Evolutionary conservation across 192 early-diverging fungal genomes (phyloP).

Genomic region (Linnemannia schmuckeri): DNA sequence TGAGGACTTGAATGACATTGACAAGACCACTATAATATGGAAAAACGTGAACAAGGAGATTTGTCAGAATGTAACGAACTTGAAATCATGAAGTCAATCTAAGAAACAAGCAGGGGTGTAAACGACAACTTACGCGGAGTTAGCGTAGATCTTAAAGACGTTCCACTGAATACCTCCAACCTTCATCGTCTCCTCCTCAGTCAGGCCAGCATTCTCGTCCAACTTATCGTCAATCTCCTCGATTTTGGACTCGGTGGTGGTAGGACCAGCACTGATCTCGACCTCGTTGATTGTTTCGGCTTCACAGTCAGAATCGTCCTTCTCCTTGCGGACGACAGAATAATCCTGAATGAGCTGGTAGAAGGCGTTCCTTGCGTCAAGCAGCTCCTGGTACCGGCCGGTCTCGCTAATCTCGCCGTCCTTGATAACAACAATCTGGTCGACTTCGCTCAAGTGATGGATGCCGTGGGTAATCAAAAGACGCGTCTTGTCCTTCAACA

Average conservation of each 20-base stretch:
- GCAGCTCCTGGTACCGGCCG: slow-evolving; percentile 73
- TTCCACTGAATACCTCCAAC: slow-evolving; percentile 81
- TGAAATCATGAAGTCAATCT: background rate
- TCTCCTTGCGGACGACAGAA: slow-evolving; percentile 54
- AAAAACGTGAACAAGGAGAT: background rate
- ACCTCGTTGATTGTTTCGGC: slow-evolving; percentile 13
- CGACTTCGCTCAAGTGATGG: slow-evolving; percentile 74
- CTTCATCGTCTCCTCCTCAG: slow-evolving; percentile 82
- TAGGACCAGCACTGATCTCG: background rate
- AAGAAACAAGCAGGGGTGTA: slow-evolving; percentile 26
- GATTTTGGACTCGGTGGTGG: slow-evolving; percentile 12
- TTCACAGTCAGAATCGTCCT: slow-evolving; percentile 9
- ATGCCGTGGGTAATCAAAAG: slow-evolving; percentile 86
- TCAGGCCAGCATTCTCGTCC: slow-evolving; percentile 66
- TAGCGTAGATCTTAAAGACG: slow-evolving; percentile 84
- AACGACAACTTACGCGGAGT: slow-evolving; percentile 64
- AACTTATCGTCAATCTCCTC: slow-evolving; percentile 14
- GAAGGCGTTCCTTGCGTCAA: slow-evolving; percentile 69
- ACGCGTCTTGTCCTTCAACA: slow-evolving; percentile 83
- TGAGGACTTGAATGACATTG: slow-evolving; percentile 4
- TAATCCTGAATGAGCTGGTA: slow-evolving; percentile 77
- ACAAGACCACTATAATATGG: background rate
- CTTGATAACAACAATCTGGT: slow-evolving; percentile 76
- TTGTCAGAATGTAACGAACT: background rate
- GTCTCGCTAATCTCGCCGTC: slow-evolving; percentile 76